phyloP scores from a whole-genome alignment of 2,329 filamentous ascomycete genomes.

The Didymella pinodella region DNA sequence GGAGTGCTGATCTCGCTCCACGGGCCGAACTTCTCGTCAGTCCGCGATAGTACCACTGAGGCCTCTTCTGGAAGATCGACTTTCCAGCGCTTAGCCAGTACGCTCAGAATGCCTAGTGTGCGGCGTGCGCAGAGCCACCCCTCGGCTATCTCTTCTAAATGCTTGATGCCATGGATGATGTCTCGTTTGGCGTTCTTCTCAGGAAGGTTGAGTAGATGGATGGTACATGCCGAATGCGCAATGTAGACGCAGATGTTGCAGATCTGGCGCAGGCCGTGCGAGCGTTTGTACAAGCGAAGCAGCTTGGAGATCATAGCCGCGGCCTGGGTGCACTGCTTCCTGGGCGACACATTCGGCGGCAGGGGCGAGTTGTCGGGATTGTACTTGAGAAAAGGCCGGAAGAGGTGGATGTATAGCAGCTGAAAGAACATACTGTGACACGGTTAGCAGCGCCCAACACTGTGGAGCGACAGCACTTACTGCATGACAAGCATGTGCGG shows the following conservation, averaged over 20 bases:
- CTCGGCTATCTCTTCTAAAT: slow-evolving; percentile 94
- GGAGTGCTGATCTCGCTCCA: slow-evolving; percentile 53
- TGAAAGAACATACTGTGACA: slow-evolving; percentile 90
- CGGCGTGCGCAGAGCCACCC: slow-evolving; percentile 90
- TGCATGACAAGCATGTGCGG: slow-evolving; percentile 85
- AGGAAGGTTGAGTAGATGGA: slow-evolving; percentile 90
- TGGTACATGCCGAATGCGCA: slow-evolving; percentile 90
- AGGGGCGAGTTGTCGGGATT: slow-evolving; percentile 81
- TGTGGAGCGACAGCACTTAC: slow-evolving; percentile 65
- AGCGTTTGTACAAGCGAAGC: slow-evolving; percentile 92
- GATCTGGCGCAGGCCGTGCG: slow-evolving; percentile 89
- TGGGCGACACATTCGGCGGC: slow-evolving; percentile 85
- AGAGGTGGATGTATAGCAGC: slow-evolving; percentile 92
- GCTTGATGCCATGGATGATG: slow-evolving; percentile 87
- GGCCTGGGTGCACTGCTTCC: slow-evolving; percentile 89
- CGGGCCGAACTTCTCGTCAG: slow-evolving; percentile 80
- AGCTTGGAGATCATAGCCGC: slow-evolving; percentile 90
- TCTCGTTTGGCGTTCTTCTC: slow-evolving; percentile 91
- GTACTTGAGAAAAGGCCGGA: slow-evolving; percentile 94
- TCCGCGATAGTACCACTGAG: slow-evolving; percentile 74
- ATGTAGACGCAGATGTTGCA: slow-evolving; percentile 98
- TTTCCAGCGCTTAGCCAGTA: slow-evolving; percentile 88
- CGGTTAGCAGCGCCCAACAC: slow-evolving; percentile 31
- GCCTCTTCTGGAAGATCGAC: slow-evolving; percentile 88
- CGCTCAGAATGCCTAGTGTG: slow-evolving; percentile 83